These are phyloP conservation scores for Chalciporus chontae DNA, from an alignment of 768 basidiomycete species.

Conservation along the genomic window DNA sequence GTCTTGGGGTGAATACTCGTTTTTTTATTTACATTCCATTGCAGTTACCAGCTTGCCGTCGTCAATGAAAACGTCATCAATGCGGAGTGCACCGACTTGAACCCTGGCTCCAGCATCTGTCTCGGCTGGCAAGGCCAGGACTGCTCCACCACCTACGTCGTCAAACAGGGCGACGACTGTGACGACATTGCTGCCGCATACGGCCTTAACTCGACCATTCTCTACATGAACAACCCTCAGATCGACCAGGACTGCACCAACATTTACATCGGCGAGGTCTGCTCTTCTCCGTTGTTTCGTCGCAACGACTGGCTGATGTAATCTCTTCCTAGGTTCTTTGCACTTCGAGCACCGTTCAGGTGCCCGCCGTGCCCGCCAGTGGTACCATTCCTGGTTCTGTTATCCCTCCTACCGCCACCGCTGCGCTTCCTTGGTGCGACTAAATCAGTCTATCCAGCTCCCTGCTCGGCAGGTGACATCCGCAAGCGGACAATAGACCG, in stretches of 20 bases:
- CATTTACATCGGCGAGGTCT: constrained; percentile 74
- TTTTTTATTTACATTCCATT: neutral
- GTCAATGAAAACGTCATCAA: constrained; percentile 54
- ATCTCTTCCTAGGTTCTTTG: constrained; percentile 48
- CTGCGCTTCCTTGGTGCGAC: constrained; percentile 49
- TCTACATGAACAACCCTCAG: constrained; percentile 74
- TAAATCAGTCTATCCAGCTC: constrained; percentile 19
- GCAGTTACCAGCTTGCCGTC: constrained; percentile 70
- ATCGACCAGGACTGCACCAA: constrained; percentile 54
- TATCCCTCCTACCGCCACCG: constrained; percentile 13
- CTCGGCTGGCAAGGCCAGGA: constrained; percentile 59
- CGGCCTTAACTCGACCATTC: constrained; percentile 49
- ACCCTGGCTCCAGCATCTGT: constrained; percentile 50
- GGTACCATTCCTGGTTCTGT: constrained; percentile 30
- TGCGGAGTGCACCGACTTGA: constrained; percentile 55
- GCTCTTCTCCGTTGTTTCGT: constrained; percentile 13
- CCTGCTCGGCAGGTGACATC: constrained; percentile 1
- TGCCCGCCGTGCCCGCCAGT: constrained; percentile 42
- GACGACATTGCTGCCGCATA: constrained; percentile 38
- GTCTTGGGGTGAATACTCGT: neutral
- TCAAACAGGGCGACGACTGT: constrained; percentile 56
- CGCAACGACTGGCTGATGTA: neutral
- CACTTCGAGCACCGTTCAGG: constrained; percentile 35
- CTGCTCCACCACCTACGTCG: constrained; percentile 59
- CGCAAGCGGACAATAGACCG: constrained; percentile 22